A percentile compares a stretch with the other conserved stretches of the same genome.
These are phyloP conservation scores for Westerdykella aurantiaca DNA, from an alignment of 2,329 filamentous ascomycete species.

Conservation along the genomic window DNA sequence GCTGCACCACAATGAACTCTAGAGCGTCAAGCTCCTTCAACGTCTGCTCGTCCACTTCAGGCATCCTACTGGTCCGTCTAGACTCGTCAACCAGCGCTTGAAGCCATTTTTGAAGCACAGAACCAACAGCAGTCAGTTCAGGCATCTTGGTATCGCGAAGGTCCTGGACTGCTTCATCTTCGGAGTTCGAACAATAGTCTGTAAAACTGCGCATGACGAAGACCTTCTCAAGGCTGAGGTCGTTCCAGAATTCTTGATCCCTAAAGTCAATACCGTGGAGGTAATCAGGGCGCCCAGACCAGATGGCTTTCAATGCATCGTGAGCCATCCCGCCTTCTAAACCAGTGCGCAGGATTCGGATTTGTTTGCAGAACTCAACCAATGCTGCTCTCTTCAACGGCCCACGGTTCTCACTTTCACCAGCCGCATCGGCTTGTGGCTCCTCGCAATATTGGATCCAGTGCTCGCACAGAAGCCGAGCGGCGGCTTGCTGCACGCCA, in stretches of 20 bases:
- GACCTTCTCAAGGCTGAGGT: conserved; percentile 74
- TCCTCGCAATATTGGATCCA: conserved; percentile 90
- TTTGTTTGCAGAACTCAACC: conserved; percentile 84
- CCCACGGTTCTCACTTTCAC: neutral
- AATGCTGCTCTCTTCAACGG: conserved; percentile 49
- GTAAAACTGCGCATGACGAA: conserved; percentile 93
- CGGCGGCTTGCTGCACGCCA: conserved; percentile 85
- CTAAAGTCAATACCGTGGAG: conserved; percentile 62
- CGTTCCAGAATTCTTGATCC: conserved; percentile 72
- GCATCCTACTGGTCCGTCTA: conserved; percentile 23
- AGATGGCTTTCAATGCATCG: conserved; percentile 93
- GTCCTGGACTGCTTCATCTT: conserved; percentile 66
- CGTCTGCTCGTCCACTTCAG: conserved; percentile 67
- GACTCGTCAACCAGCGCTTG: conserved; percentile 52
- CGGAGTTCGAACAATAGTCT: conserved; percentile 75
- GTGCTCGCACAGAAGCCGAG: conserved; percentile 83
- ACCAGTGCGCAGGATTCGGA: conserved; percentile 87
- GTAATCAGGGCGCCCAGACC: conserved; percentile 85
- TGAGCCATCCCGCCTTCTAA: conserved; percentile 84
- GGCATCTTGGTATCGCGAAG: conserved; percentile 89
- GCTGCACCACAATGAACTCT: conserved; percentile 92
- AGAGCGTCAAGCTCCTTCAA: neutral
- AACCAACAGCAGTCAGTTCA: conserved; percentile 85
- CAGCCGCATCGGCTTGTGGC: conserved; percentile 41
- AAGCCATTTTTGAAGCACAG: conserved; percentile 77